Conservation (phyloP, 495 filamentous ascomycete genomes). For the Penicillium maclennaniae region DNA sequence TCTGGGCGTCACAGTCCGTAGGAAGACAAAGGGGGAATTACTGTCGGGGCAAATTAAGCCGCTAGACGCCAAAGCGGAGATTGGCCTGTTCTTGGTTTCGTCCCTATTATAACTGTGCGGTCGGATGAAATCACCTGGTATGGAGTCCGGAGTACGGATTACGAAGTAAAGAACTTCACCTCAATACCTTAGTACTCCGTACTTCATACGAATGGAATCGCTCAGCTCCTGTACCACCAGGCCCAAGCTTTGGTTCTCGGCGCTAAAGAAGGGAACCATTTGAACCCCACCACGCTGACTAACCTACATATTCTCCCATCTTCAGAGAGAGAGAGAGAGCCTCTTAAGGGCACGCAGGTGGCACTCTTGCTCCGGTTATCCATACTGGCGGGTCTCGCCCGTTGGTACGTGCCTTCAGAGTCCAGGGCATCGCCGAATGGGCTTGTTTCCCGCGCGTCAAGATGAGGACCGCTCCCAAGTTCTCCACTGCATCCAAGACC, state of each 20-base stretch:
- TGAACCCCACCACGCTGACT: slow-evolving; percentile 6
- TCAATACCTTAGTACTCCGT: not conserved
- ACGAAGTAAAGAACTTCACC: not conserved
- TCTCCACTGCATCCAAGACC: slow-evolving; percentile 8
- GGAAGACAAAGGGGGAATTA: not conserved
- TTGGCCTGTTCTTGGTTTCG: not conserved
- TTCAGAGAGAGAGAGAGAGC: not conserved
- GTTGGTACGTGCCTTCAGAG: slow-evolving; percentile 6
- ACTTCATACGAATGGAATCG: not conserved
- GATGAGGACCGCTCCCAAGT: slow-evolving; percentile 4
- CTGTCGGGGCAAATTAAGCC: not conserved
- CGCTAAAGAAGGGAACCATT: not conserved
- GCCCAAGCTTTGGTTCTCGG: slow-evolving; percentile 5
- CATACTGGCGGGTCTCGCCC: slow-evolving; percentile 6
- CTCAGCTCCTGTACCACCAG: not conserved
- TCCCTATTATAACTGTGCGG: not conserved
- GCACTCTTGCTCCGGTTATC: not conserved
- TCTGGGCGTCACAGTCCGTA: slow-evolving; percentile 9
- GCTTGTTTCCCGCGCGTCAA: slow-evolving; percentile 11
- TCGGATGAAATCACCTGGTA: not conserved
- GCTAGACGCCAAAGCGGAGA: slow-evolving; percentile 8
- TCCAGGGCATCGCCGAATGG: slow-evolving; percentile 9
- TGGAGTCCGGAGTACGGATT: not conserved
- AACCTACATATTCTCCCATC: slow-evolving; percentile 8
- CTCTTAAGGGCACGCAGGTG: not conserved